A percentile compares a stretch with the other conserved stretches of the same genome.
Conservation (phyloP, 805 yeast genomes). For the Ogataea haglerorum region DNA sequence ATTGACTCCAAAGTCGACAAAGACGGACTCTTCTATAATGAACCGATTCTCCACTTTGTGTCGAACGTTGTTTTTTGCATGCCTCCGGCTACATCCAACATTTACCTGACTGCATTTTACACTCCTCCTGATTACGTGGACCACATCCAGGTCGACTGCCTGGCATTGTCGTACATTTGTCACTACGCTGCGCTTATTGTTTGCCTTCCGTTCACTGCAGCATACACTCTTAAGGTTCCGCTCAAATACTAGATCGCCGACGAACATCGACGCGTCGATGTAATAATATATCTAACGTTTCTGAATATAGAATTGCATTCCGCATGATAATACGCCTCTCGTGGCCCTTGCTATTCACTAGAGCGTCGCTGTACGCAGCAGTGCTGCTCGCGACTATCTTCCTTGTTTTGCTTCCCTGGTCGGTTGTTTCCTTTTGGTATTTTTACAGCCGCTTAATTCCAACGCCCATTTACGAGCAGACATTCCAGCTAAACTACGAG, state of each 20-base stretch:
- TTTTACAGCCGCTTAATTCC: slow-evolving; percentile 33
- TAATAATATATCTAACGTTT: neutral
- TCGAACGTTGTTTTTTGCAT: slow-evolving; percentile 71
- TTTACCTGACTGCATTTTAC: slow-evolving; percentile 84
- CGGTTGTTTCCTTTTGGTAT: slow-evolving; percentile 30
- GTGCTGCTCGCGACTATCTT: slow-evolving; percentile 17
- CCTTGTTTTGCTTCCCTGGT: slow-evolving; percentile 32
- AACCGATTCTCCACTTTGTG: slow-evolving; percentile 64
- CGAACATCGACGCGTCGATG: slow-evolving; percentile 5
- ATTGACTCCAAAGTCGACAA: slow-evolving; percentile 58
- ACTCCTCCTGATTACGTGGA: slow-evolving; percentile 58
- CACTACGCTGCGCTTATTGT: slow-evolving; percentile 70
- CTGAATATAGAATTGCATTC: too few species aligned
- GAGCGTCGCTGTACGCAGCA: slow-evolving; percentile 18
- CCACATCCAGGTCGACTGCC: slow-evolving; percentile 75
- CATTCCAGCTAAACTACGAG: slow-evolving; percentile 21
- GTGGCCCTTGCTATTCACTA: slow-evolving; percentile 24
- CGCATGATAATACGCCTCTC: slow-evolving; percentile 23
- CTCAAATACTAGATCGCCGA: slow-evolving; percentile 32
- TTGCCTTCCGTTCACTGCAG: slow-evolving; percentile 70
- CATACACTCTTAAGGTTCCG: slow-evolving; percentile 59
- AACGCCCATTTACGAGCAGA: slow-evolving; percentile 14
- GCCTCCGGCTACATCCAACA: slow-evolving; percentile 86
- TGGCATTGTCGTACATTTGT: slow-evolving; percentile 68
- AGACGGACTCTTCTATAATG: slow-evolving; percentile 62